Base-by-base conservation (phyloP, 2,329 filamentous ascomycete species). In the Elsinoe necatrix region DNA sequence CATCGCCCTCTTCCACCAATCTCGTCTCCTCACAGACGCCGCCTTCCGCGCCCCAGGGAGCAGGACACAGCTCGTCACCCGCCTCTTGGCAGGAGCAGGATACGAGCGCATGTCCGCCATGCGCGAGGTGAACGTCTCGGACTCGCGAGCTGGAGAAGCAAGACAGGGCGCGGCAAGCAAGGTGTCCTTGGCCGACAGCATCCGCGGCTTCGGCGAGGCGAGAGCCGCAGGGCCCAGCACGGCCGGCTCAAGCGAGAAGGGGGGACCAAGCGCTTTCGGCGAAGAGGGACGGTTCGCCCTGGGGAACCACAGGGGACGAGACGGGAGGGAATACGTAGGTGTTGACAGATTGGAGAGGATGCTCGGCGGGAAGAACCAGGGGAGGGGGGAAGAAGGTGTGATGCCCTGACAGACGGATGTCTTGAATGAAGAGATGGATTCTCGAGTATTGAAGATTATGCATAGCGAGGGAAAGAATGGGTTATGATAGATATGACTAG, bases 1-100 rank as follows among this genome's bases (percentile, higher is more conserved):
- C 20, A 79, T 95, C 63, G 85, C 83, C 65, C 91, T 92, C 67
- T 76, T 92, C 41, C 83, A 87, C 58, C 84, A 85, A 62, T 84
- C 84, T 42, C 84, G 85, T 21, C 74, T 95, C 16, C 74, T 88
- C 1, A 76, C 80, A 4, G 90, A 95, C 65, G 77, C 83, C 8
- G 80, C 86, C 0, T 92, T 96, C 67, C 78, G 83, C 52, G 80
- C 83, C 35, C 81, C 85, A 2, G 75, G 77, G 25, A 83, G 78
- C n/a, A 85, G 84, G 61, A 75, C 75, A 0, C 85, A 90, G 61
- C 77, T 96, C 18, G 78, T 85, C 20, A 82, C 80, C 0, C 76
- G 86, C 41, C 73, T 95, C 1, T 83, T 88, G 52, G 75, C 81
- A 42, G 72, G 75, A 29, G 68, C 43, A 66, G 65, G 67, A 55